Percentiles rank a stretch among this genome's conserved stretches.
Conservation (phyloP, 768 basidiomycete genomes). For the Lactarius akahatsu region DNA sequence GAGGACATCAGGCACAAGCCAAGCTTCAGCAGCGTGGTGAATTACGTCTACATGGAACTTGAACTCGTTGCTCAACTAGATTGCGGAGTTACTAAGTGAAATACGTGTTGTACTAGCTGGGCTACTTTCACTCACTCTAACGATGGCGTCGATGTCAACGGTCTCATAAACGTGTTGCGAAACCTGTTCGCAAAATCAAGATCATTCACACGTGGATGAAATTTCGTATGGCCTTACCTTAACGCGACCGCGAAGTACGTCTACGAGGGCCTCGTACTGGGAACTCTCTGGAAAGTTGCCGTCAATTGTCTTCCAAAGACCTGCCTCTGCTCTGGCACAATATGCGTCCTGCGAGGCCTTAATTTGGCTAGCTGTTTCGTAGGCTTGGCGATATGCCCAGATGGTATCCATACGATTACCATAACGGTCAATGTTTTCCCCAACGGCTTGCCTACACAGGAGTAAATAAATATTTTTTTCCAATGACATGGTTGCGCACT, state of each 20-base stretch:
- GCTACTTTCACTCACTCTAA: conserved; percentile 50
- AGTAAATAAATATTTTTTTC: neutral
- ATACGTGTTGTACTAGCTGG: neutral
- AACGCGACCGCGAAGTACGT: conserved; percentile 82
- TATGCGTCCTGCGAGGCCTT: conserved; percentile 69
- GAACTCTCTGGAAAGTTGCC: conserved; percentile 63
- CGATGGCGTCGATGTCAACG: conserved; percentile 70
- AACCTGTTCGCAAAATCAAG: conserved; percentile 40
- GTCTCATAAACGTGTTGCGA: conserved; percentile 71
- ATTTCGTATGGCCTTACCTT: conserved; percentile 48
- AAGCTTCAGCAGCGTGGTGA: conserved; percentile 81
- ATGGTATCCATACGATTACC: conserved; percentile 68
- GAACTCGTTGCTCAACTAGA: conserved; percentile 79
- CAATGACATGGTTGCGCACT: conserved; percentile 43
- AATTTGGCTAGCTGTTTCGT: conserved; percentile 67
- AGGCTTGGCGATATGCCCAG: conserved; percentile 80
- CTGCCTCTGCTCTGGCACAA: conserved; percentile 58
- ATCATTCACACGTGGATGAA: neutral
- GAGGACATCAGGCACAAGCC: conserved; percentile 74
- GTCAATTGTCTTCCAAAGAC: conserved; percentile 41
- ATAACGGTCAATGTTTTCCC: conserved; percentile 20
- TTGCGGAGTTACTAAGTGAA: neutral
- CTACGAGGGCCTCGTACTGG: conserved; percentile 76
- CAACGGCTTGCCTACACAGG: conserved; percentile 37
- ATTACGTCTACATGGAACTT: conserved; percentile 74